These are phyloP conservation scores for Coemansia sp. DNA, from an alignment of 192 early-diverging fungal species.

Conservation along the genomic window DNA sequence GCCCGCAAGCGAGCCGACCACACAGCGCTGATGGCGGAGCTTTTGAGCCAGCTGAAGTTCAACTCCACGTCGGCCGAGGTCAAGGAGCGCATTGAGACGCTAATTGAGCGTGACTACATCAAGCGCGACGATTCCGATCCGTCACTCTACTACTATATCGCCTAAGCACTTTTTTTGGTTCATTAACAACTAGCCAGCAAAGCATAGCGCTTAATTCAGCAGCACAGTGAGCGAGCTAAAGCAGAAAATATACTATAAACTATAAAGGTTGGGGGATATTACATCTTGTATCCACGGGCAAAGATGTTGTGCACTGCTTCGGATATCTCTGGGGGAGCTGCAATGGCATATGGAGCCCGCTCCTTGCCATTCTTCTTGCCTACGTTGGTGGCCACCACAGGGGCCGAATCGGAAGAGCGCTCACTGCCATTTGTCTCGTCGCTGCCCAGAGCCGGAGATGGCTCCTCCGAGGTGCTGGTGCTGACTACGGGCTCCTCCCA, in stretches of 20 bases:
- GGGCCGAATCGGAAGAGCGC: not conserved
- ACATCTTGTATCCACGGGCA: slow-evolving; percentile 28
- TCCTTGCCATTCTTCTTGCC: not conserved
- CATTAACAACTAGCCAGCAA: no score
- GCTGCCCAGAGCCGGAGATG: slow-evolving; percentile 4
- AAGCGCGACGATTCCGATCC: slow-evolving; percentile 83
- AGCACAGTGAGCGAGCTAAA: no score
- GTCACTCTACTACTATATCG: slow-evolving; percentile 84
- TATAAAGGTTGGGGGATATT: not conserved
- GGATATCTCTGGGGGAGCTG: slow-evolving; percentile 36
- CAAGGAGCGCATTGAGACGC: slow-evolving; percentile 95
- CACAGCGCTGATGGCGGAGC: slow-evolving; percentile 79
- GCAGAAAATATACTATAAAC: no score
- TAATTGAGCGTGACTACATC: slow-evolving; percentile 95
- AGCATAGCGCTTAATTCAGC: no score
- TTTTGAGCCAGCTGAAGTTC: slow-evolving; percentile 88
- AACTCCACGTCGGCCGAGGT: slow-evolving; percentile 82
- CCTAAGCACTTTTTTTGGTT: slow-evolving; percentile 52
- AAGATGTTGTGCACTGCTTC: slow-evolving; percentile 44
- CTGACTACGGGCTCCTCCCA: slow-evolving; percentile 32
- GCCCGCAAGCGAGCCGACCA: slow-evolving; percentile 88
- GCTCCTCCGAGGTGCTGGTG: slow-evolving; percentile 12
- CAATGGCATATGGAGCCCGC: not conserved
- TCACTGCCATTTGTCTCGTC: not conserved
- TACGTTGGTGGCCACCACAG: not conserved